Evolutionary conservation across 495 filamentous ascomycete genomes (phyloP).

Genomic region (Xylaria venustula): DNA sequence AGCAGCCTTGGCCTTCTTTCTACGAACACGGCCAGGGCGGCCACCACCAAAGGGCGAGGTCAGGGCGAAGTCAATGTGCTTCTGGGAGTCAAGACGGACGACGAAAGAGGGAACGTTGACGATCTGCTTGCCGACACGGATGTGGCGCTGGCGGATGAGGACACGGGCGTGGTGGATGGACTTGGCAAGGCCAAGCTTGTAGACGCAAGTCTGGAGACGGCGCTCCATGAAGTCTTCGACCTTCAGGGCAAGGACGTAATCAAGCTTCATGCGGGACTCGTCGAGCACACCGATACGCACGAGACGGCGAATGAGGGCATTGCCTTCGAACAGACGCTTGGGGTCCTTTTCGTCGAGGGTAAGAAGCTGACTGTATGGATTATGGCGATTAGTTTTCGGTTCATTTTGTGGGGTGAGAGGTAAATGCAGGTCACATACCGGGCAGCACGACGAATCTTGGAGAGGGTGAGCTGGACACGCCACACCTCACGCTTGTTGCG

Average conservation of each 20-base stretch:
- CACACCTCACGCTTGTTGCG: conserved; percentile 99
- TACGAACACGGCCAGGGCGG: conserved; percentile 90
- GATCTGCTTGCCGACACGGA: conserved; percentile 99
- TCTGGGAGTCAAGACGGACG: conserved; percentile 99
- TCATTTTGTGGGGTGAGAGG: too few species aligned
- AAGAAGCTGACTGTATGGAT: conserved; percentile 93
- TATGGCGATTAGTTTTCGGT: too few species aligned
- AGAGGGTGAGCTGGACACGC: conserved; percentile 98
- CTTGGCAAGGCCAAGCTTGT: conserved; percentile 99
- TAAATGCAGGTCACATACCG: conserved; percentile 62
- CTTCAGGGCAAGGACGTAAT: conserved; percentile 99
- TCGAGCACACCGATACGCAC: conserved; percentile 99
- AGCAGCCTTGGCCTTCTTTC: conserved; percentile 98
- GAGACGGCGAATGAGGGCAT: conserved; percentile 98
- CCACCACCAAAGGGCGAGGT: conserved; percentile 97
- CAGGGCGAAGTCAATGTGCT: conserved; percentile 99
- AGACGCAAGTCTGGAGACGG: conserved; percentile 97
- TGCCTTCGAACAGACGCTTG: conserved; percentile 99
- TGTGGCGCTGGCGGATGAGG: conserved; percentile 97
- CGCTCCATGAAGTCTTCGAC: conserved; percentile 99
- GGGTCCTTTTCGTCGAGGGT: conserved; percentile 99
- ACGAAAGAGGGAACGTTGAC: conserved; percentile 99
- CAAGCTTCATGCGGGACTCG: conserved; percentile 99
- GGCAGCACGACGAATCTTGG: conserved; percentile 99
- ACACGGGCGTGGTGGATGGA: conserved; percentile 99